Conservation (phyloP, 257 asterid species). For the Solanum ossicruentum region DNA sequence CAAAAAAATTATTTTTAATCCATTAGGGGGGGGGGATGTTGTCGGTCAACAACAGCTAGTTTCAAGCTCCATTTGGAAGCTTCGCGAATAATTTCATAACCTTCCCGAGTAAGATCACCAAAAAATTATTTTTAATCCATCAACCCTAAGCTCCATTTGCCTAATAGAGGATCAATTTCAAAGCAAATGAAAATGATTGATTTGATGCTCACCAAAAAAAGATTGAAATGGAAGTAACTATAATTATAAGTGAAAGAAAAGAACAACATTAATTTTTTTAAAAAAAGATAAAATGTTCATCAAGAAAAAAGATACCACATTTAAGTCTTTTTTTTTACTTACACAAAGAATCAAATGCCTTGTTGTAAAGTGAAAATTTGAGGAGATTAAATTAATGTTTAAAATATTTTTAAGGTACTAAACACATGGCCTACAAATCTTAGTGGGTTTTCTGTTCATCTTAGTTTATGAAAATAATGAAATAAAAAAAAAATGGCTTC, state of each 20-base stretch:
- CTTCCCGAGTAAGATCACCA: no score
- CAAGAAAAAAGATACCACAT: neutral
- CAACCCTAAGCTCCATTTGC: no score
- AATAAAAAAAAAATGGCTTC: neutral
- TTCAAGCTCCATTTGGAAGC: no score
- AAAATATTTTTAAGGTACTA: slow-evolving; percentile 13
- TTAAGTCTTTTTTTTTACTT: neutral
- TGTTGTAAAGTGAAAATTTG: slow-evolving; percentile 13
- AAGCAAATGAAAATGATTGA: no score
- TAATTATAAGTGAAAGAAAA: neutral
- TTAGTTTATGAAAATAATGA: neutral
- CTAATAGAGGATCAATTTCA: no score
- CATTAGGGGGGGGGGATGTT: no score
- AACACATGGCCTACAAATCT: neutral
- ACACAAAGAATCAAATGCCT: slow-evolving; percentile 2
- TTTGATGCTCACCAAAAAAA: no score
- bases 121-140: no score
- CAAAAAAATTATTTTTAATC: no score
- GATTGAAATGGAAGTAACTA: no score
- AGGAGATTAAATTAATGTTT: slow-evolving; percentile 4
- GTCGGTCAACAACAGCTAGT: no score
- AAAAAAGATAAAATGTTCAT: neutral
- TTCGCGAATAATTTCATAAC: no score
- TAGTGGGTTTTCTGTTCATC: slow-evolving; percentile 4
- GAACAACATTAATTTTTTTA: neutral